These are phyloP conservation scores for Aeschynomene evenia DNA, from an alignment of 306 rosid species.

Conservation along the genomic window DNA sequence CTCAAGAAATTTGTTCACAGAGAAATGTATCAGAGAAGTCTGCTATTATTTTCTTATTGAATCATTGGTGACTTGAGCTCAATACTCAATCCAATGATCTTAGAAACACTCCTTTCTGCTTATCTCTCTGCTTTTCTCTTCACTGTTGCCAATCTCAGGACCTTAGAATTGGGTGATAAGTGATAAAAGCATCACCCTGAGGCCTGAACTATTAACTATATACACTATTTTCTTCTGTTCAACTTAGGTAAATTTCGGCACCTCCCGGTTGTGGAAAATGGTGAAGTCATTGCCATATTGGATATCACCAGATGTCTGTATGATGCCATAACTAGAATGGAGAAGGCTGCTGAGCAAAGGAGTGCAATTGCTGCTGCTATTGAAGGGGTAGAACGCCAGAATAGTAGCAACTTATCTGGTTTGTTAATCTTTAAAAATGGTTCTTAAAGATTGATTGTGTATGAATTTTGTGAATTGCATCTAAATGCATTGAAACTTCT, in stretches of 20 bases:
- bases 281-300: slow-evolving; percentile 89
- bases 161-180: not conserved
- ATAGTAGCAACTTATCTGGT: slow-evolving; percentile 71
- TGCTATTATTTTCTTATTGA: not conserved
- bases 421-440: slow-evolving; percentile 29
- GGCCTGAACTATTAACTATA: not conserved
- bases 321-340: slow-evolving; percentile 92
- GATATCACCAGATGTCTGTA: slow-evolving; percentile 93
- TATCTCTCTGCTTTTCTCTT: not conserved
- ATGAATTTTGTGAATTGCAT: slow-evolving; percentile 15
- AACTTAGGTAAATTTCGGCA: slow-evolving; percentile 90
- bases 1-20: not conserved
- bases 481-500: not conserved
- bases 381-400: slow-evolving; percentile 84
- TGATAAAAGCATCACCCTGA: too few species aligned
- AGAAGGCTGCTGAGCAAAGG: slow-evolving; percentile 93
- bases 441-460: not conserved
- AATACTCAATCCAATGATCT: too few species aligned
- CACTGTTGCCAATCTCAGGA: not conserved
- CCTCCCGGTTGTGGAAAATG: slow-evolving; percentile 95
- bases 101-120: not conserved
- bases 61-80: not conserved
- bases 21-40: not conserved
- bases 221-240: not conserved
- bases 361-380: slow-evolving; percentile 92